These are phyloP conservation scores for Millerozyma miso DNA, from an alignment of 805 yeast genomes.

Conservation along the genomic window DNA sequence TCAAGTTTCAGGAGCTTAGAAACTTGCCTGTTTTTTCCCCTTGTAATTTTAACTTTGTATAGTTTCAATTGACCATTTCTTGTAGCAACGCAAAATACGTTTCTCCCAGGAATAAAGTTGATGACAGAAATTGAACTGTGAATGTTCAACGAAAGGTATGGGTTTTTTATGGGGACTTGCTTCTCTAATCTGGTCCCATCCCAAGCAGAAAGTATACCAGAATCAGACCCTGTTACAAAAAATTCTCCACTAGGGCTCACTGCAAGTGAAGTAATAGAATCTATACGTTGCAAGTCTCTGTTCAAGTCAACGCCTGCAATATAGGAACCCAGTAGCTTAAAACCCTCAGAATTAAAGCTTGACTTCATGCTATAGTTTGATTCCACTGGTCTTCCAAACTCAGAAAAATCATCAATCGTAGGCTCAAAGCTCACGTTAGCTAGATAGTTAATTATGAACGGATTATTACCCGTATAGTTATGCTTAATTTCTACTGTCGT, in stretches of 20 bases:
- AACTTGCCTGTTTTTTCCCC: conserved; percentile 31
- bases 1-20: conserved; percentile 22
- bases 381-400: conserved; percentile 50
- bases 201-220: conserved; percentile 76
- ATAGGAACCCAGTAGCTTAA: conserved; percentile 45
- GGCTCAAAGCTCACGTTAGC: conserved; percentile 53
- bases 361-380: neutral
- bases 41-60: conserved; percentile 27
- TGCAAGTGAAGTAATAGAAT: conserved; percentile 50
- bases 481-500: conserved; percentile 38
- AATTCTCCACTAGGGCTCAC: conserved; percentile 60
- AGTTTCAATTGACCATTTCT: conserved; percentile 43
- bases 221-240: conserved; percentile 74
- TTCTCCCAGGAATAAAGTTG: conserved; percentile 48
- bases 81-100: conserved; percentile 56
- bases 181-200: conserved; percentile 61
- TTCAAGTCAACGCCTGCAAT: conserved; percentile 65
- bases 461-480: conserved; percentile 67
- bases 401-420: conserved; percentile 54
- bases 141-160: conserved; percentile 45
- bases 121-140: conserved; percentile 48
- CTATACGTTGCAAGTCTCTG: conserved; percentile 33
- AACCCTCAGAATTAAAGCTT: conserved; percentile 1
- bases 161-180: conserved; percentile 47
- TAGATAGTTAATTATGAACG: conserved; percentile 56